A percentile compares a stretch with the other conserved stretches of the same genome.
Conservation (phyloP, 352 stramenopile genomes). For the Phytophthora kernoviae region DNA sequence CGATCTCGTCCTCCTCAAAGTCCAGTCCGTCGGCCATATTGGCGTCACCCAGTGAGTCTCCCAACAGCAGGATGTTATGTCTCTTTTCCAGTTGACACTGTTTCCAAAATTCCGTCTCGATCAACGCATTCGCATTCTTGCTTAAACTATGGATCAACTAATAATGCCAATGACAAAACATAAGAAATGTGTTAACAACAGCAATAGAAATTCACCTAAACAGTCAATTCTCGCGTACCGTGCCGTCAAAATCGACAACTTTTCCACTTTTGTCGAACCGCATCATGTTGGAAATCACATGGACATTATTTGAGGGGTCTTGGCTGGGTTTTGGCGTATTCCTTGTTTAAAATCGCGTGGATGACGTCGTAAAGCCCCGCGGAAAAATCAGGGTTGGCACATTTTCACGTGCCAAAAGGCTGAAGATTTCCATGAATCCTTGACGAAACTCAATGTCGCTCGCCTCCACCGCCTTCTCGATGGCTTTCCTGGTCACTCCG, state of each 20-base stretch:
- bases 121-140: conserved; percentile 75
- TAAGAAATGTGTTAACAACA: too few species aligned
- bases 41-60: conserved; percentile 73
- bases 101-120: conserved; percentile 71
- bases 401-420: conserved; percentile 49
- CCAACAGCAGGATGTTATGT: conserved; percentile 75
- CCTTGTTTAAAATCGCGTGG: conserved; percentile 69
- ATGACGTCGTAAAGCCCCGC: conserved; percentile 83
- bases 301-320: conserved; percentile 56
- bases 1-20: conserved; percentile 61
- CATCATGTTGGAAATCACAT: conserved; percentile 89
- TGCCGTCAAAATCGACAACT: conserved; percentile 57
- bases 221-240: conserved; percentile 24
- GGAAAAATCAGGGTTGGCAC: conserved; percentile 81
- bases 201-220: too few species aligned
- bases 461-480: conserved; percentile 48
- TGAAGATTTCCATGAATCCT: conserved; percentile 72
- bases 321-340: conserved; percentile 46
- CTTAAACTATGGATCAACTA: conserved; percentile 83
- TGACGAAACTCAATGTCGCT: conserved; percentile 62
- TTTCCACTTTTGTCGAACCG: conserved; percentile 54
- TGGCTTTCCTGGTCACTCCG: conserved; percentile 50
- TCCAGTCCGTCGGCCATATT: conserved; percentile 72
- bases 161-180: conserved; percentile 9
- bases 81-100: conserved; percentile 74